Conservation (phyloP, 73 alveolate genomes). For the Stentor roeselii region DNA sequence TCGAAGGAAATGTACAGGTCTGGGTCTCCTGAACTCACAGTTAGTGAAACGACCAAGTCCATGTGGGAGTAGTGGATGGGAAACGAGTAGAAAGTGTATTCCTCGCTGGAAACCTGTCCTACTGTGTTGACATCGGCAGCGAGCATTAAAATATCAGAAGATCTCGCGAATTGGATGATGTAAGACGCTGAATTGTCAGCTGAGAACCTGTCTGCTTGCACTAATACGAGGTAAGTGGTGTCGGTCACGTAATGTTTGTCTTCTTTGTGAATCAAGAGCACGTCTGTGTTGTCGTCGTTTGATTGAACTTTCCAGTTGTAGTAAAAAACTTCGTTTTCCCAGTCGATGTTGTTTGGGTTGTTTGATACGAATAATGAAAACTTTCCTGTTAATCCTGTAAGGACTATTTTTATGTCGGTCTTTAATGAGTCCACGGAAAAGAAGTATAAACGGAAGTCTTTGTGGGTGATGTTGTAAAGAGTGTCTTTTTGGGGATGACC, state of each 20-base stretch:
- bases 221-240: conserved; percentile 17
- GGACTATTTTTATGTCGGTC: background rate
- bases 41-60: conserved; percentile 9
- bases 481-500: conserved; percentile 27
- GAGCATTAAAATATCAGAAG: background rate
- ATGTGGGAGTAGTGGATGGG: conserved; percentile 3
- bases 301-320: conserved; percentile 22
- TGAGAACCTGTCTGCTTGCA: background rate
- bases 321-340: background rate
- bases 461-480: background rate
- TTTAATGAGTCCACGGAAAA: background rate
- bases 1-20: background rate
- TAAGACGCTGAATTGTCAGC: conserved; percentile 19
- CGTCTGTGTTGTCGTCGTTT: background rate
- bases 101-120: conserved; percentile 4
- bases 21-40: conserved; percentile 25
- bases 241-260: background rate
- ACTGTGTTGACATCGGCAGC: background rate
- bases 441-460: background rate
- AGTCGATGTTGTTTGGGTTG: background rate
- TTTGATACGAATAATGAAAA: conserved; percentile 14
- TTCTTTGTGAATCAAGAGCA: background rate
- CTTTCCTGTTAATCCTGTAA: conserved; percentile 16
- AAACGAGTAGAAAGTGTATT: conserved; percentile 9
- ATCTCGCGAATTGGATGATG: background rate